These are phyloP conservation scores for Jatropha podagrica DNA, from an alignment of 441 rosid species.

Conservation along the genomic window DNA sequence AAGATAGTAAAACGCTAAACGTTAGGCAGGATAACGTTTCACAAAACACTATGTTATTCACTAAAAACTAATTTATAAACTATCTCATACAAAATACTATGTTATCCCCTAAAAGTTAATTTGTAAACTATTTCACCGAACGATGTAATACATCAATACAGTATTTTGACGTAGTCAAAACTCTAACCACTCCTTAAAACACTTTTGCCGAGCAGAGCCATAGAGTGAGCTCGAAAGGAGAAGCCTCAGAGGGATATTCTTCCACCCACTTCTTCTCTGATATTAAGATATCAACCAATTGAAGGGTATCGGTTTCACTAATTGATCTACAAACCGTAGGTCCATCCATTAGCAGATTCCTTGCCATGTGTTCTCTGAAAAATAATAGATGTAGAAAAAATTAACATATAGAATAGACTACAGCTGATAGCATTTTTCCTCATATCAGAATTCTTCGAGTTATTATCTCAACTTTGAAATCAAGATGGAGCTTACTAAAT, in stretches of 20 bases:
- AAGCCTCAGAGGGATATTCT: slow-evolving; percentile 44
- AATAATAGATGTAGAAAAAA: slow-evolving; percentile 15
- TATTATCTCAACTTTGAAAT: neutral
- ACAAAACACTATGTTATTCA: too few relatives aligned
- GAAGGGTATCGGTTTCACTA: slow-evolving; percentile 40
- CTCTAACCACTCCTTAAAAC: too few relatives aligned
- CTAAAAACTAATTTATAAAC: too few relatives aligned
- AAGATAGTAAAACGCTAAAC: too few relatives aligned
- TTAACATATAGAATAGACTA: slow-evolving; percentile 6
- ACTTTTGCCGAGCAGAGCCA: too few relatives aligned
- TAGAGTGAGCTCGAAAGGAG: slow-evolving; percentile 49
- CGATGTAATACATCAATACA: too few relatives aligned
- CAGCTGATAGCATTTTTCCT: too few relatives aligned
- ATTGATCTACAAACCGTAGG: slow-evolving; percentile 51
- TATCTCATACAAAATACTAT: too few relatives aligned
- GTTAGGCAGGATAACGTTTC: too few relatives aligned
- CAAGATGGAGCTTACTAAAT: neutral
- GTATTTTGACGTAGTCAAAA: too few relatives aligned
- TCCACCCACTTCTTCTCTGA: slow-evolving; percentile 59
- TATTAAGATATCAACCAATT: slow-evolving; percentile 51
- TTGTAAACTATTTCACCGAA: too few relatives aligned
- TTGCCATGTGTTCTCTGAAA: slow-evolving; percentile 62
- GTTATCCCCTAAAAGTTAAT: too few relatives aligned
- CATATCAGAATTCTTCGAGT: neutral
- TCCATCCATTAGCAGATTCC: slow-evolving; percentile 56